These are phyloP conservation scores for Umbelopsis sp. DNA, from an alignment of 192 early-diverging fungal species.

Conservation along the genomic window DNA sequence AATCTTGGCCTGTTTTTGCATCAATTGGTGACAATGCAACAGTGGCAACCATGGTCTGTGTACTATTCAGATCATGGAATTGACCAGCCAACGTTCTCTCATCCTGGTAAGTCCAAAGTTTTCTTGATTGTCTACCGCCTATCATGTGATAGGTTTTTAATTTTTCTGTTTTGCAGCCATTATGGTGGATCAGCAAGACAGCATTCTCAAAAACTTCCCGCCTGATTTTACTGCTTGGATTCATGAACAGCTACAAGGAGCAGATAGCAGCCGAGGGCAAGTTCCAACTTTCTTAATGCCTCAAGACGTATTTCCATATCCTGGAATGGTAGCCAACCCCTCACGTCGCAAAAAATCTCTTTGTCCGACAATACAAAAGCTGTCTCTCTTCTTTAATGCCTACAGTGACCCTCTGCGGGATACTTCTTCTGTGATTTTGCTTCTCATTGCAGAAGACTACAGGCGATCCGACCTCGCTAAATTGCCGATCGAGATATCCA, in stretches of 20 bases:
- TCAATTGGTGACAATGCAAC: constrained; percentile 1
- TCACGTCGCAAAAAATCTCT: not conserved
- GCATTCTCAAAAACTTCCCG: not conserved
- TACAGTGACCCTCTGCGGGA: not conserved
- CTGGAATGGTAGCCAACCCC: constrained; percentile 14
- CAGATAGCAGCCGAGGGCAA: constrained; percentile 1
- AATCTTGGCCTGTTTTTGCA: not conserved
- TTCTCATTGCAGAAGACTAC: constrained; percentile 1
- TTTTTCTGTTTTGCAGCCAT: not conserved
- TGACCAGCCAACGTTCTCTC: not conserved
- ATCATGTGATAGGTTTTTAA: not conserved
- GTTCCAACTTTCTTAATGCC: not conserved
- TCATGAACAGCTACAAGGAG: not conserved
- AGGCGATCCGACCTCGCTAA: not conserved
- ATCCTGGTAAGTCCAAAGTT: not conserved
- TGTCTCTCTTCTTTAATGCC: not conserved
- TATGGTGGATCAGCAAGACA: not conserved
- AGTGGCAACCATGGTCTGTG: not conserved
- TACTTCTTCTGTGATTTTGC: not conserved
- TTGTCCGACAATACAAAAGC: not conserved
- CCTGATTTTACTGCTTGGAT: constrained; percentile 10
- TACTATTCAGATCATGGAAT: not conserved
- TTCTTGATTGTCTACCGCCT: no score
- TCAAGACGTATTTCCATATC: constrained; percentile 21
- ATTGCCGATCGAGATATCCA: not conserved